These are phyloP conservation scores for Colletotrichum tanaceti DNA, from an alignment of 2,329 filamentous ascomycete species.

Conservation along the genomic window DNA sequence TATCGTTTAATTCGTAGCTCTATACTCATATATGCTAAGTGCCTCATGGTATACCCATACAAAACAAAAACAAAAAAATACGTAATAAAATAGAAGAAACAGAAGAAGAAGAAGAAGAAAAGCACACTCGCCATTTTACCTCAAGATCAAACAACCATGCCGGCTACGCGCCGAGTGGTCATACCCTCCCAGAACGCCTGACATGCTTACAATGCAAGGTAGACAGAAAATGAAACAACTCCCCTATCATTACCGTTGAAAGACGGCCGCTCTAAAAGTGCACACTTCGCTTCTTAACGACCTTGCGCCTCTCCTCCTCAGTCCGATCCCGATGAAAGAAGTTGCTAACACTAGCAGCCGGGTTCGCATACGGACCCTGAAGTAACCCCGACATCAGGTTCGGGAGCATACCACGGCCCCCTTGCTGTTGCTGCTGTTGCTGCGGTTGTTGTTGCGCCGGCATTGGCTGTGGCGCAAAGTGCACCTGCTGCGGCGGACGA, in stretches of 20 bases:
- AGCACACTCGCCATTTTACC: not conserved
- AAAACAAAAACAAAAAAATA: slow-evolving; percentile 7
- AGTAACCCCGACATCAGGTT: slow-evolving; percentile 48
- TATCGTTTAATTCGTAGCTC: slow-evolving; percentile 6
- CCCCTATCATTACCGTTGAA: not conserved
- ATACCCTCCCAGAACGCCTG: slow-evolving; percentile 14
- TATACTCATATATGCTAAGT: not conserved
- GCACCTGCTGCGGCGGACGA: slow-evolving; percentile 44
- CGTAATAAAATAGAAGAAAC: too few species aligned
- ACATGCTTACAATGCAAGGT: not conserved
- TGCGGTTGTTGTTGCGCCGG: slow-evolving; percentile 40
- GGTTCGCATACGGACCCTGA: slow-evolving; percentile 50
- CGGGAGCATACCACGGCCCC: slow-evolving; percentile 42
- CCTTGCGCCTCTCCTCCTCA: slow-evolving; percentile 54
- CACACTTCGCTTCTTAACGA: slow-evolving; percentile 61
- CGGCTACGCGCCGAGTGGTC: not conserved
- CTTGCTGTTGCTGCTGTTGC: slow-evolving; percentile 41
- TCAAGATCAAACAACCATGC: not conserved
- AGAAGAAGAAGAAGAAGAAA: too few species aligned
- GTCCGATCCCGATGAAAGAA: slow-evolving; percentile 55
- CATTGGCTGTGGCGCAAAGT: slow-evolving; percentile 42
- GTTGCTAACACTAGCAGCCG: slow-evolving; percentile 58
- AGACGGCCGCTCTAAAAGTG: slow-evolving; percentile 51
- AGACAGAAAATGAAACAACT: not conserved
- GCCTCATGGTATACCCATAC: slow-evolving; percentile 17